Base-by-base conservation (phyloP, 257 asterid species). In the Petunia secreta region DNA sequence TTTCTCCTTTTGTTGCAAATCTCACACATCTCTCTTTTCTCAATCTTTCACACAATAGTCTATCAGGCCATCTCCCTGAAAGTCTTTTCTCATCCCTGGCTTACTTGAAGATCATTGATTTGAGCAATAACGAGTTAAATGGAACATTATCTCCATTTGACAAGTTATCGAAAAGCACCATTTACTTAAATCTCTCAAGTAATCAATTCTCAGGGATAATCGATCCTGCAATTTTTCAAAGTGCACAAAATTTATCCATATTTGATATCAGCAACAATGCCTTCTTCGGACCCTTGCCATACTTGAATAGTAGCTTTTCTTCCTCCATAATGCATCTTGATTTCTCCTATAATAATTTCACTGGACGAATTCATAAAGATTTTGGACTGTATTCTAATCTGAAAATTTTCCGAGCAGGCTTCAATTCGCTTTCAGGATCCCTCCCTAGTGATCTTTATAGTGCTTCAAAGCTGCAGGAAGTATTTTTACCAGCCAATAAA, bases 251-350 rank as follows among this genome's bases (percentile, higher is more conserved):
- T 71, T 38, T 71, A 14, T 7, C 25, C 14, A 6, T 16, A 10
- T 43, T 77, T 16, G 62, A 60, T 60, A 69, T 77, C 14, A 77
- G 80, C 50, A 77, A 41, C 80, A 77, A 77, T 55, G 62, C 58
- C 62, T 77, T 77, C n/a, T 57, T 69, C 4, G 80, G 80, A 8
- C 5, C 58, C 41, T 43, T 77, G 40, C 80, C 80, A 38, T 4
- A 52, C 1, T 41, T 55, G 10, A 77, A 57, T 77, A 40, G 80
- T 55, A 41, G 13, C 38, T n/a, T 34, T 40, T 59, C 80, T 14
- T 15, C 71, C 53, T n/a, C 25, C 14, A 11, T 77, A 10, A 44
- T 40, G 80, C 9, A 39, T 1, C 34, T 60, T 15, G 80, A 77
- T 60, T 77, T 77, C 59, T 77, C 80, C 25, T 14, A 11, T 67